Conservation (phyloP, 1,284 basidiomycete genomes). For the Papiliotrema laurentii region DNA sequence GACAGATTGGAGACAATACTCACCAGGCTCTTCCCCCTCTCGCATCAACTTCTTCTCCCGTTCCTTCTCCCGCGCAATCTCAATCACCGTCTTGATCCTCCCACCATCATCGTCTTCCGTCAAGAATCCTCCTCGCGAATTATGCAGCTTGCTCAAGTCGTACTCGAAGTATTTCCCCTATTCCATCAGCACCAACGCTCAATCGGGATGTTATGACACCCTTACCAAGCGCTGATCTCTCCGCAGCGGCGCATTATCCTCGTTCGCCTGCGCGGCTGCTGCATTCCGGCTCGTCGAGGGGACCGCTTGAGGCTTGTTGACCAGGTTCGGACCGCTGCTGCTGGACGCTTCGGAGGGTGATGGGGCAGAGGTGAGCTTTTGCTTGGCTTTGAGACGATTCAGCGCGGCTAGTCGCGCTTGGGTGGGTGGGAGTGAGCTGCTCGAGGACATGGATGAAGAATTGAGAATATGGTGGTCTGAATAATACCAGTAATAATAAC, state of each 20-base stretch:
- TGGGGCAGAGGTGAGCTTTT: constrained; percentile 15
- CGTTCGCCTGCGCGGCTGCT: constrained; percentile 30
- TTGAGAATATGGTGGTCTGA: no score
- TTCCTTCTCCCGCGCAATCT: constrained; percentile 66
- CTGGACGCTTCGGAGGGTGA: neutral
- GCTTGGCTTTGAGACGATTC: constrained; percentile 47
- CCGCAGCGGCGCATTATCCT: constrained; percentile 30
- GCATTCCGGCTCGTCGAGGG: constrained; percentile 40
- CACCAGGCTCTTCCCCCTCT: constrained; percentile 67
- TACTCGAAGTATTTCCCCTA: constrained; percentile 81
- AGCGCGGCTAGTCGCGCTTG: constrained; percentile 45
- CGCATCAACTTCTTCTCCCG: constrained; percentile 62
- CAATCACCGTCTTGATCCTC: constrained; percentile 57
- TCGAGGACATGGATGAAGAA: constrained; percentile 3
- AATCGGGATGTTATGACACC: neutral
- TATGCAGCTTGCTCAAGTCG: constrained; percentile 90
- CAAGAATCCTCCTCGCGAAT: constrained; percentile 85
- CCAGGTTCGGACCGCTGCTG: constrained; percentile 8
- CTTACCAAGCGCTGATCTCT: constrained; percentile 42
- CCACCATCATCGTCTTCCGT: constrained; percentile 55
- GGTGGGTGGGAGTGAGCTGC: constrained; percentile 22
- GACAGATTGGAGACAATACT: no score
- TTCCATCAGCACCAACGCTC: neutral
- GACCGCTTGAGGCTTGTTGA: constrained; percentile 30
- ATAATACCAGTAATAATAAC: no score